Conservation (phyloP, 2,329 filamentous ascomycete genomes). For the Trichoderma polysporum region DNA sequence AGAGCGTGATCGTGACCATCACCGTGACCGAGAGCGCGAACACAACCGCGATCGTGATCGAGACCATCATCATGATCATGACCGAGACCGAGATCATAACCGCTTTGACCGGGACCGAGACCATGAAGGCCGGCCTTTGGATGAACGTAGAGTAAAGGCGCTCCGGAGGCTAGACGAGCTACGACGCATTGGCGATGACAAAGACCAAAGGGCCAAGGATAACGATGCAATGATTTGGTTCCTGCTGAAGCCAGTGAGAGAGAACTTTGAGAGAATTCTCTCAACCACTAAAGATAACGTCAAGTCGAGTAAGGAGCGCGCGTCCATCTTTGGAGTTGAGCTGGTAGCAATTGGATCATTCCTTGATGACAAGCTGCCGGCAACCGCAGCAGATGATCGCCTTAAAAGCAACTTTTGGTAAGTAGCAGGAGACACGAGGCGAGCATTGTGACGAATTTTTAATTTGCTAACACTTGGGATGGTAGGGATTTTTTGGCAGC, state of each 20-base stretch:
- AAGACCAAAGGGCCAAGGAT: slow-evolving; percentile 47
- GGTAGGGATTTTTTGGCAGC: slow-evolving; percentile 46
- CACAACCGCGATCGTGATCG: slow-evolving; percentile 23
- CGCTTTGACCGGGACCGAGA: slow-evolving; percentile 32
- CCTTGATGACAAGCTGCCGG: slow-evolving; percentile 49
- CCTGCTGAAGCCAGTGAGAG: slow-evolving; percentile 57
- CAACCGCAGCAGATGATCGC: slow-evolving; percentile 41
- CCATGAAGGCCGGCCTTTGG: slow-evolving; percentile 34
- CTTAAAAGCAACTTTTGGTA: slow-evolving; percentile 54
- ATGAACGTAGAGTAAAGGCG: slow-evolving; percentile 44
- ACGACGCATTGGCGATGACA: slow-evolving; percentile 48
- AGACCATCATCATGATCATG: slow-evolving; percentile 31
- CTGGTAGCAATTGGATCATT: slow-evolving; percentile 63
- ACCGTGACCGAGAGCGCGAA: slow-evolving; percentile 25
- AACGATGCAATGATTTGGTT: slow-evolving; percentile 50
- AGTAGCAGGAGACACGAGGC: slow-evolving; percentile 26
- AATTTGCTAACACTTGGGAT: slow-evolving; percentile 25
- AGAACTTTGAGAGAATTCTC: slow-evolving; percentile 59
- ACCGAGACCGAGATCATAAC: slow-evolving; percentile 31
- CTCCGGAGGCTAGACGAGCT: slow-evolving; percentile 45
- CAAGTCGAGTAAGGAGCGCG: slow-evolving; percentile 60
- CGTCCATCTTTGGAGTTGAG: slow-evolving; percentile 60
- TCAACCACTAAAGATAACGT: slow-evolving; percentile 62
- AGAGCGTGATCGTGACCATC: slow-evolving; percentile 16
- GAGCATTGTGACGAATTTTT: background rate